Evolutionary conservation across 352 stramenopile genomes (phyloP).

Genomic region (Blastocystis sp.): DNA sequence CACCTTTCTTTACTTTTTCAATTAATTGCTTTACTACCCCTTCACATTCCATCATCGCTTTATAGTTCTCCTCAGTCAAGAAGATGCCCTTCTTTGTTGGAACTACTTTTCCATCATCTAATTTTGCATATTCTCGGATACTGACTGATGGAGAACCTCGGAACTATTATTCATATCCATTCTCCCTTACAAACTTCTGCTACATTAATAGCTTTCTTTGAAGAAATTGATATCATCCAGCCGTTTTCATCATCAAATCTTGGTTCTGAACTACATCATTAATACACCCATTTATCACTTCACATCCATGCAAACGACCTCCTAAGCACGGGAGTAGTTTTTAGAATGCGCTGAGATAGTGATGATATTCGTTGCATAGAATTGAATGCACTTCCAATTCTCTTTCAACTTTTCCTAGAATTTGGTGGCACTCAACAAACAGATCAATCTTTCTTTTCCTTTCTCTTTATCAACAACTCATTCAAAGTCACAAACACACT

Average conservation of each 20-base stretch:
- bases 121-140: conserved; percentile 46
- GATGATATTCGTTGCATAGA: not conserved
- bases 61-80: conserved; percentile 57
- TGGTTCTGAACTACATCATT: conserved; percentile 23
- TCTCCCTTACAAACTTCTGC: not conserved
- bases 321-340: not conserved
- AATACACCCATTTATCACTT: not conserved
- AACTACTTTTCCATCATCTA: conserved; percentile 19
- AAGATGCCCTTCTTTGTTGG: conserved; percentile 66
- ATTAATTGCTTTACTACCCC: conserved; percentile 40
- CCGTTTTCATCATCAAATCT: conserved; percentile 55
- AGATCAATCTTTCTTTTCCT: not conserved
- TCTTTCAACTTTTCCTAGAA: too few relatives aligned
- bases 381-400: not conserved
- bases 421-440: not conserved
- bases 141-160: conserved; percentile 39
- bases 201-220: conserved; percentile 26
- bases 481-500: not conserved
- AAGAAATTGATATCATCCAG: conserved; percentile 57
- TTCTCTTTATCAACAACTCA: not conserved
- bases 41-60: conserved; percentile 56
- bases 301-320: conserved; percentile 54
- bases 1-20: conserved; percentile 55
- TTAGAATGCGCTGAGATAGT: not conserved
- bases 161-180: not conserved